These are phyloP conservation scores for Chlorociboria aeruginascens DNA, from an alignment of 495 filamentous ascomycete genomes.

Conservation along the genomic window DNA sequence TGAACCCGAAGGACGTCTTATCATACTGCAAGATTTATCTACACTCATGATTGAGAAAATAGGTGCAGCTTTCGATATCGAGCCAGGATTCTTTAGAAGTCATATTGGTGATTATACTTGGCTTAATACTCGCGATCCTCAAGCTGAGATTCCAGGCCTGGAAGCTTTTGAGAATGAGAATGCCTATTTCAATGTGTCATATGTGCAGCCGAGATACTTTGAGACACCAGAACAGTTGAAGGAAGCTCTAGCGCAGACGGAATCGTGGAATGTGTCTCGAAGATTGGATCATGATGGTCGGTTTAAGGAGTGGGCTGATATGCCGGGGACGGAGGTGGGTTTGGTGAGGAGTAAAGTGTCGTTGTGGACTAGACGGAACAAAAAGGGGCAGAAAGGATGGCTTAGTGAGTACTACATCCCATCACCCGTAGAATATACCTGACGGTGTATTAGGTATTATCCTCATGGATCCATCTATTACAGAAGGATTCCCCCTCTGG, in stretches of 20 bases:
- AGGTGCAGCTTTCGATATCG: constrained; percentile 4
- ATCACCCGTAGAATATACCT: background rate
- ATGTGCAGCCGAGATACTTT: constrained; percentile 9
- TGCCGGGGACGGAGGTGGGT: constrained; percentile 4
- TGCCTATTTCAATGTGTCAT: constrained; percentile 6
- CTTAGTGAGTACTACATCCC: background rate
- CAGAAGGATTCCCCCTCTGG: constrained; percentile 8
- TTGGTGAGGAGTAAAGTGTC: constrained; percentile 5
- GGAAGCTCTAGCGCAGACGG: background rate
- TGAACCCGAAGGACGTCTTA: background rate
- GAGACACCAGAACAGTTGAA: background rate
- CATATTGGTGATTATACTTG: constrained; percentile 4
- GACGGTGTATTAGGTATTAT: background rate
- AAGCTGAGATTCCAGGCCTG: constrained; percentile 6
- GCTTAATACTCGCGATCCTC: constrained; percentile 5
- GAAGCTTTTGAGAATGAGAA: background rate
- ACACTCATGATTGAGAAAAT: constrained; percentile 6
- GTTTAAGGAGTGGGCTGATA: constrained; percentile 1
- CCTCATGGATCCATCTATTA: constrained; percentile 11
- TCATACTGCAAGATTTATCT: constrained; percentile 4
- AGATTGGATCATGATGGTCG: constrained; percentile 5
- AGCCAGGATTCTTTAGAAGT: constrained; percentile 6
- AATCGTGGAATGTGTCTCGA: constrained; percentile 6
- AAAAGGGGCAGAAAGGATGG: constrained; percentile 1
- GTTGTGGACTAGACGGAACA: constrained; percentile 6